Evolutionary conservation across 140 eudicot species (phyloP), one percentile per base, ranked within the genome.

Genomic region (Ambrosia hybrid): DNA sequence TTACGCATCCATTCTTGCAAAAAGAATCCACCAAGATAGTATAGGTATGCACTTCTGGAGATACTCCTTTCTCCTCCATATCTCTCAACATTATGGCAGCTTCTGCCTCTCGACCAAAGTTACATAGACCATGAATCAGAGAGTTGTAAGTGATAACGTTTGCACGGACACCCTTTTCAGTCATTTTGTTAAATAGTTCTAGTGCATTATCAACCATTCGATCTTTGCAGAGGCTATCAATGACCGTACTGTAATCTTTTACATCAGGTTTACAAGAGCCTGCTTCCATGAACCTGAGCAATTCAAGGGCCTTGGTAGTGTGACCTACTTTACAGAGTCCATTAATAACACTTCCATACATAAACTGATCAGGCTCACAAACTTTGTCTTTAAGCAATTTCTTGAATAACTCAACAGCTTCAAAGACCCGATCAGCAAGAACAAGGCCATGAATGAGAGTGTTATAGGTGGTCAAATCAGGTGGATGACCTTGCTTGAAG

Each of bases 261-360:
- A 68, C 56, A 6, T 0, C 0, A 0, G 80, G 79, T 74, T 52
- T 74, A 53, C 79, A 74, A 0, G 58, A 37, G 66, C 73, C 68
- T 6, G n/a, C 6, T 51, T 74, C 80, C 75, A 79, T 74, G 37
- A 34, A 30, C 9, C 52, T 60, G 11, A 79, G 67, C 43, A 79
- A 36, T 60, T 57, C 59, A 21, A 67, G 61, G 21, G 80, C 80
- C 52, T 4, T 60, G 37, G 0, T 75, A 43, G 71, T 73, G 53
- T 68, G 53, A 2, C 83, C 83, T 16, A 48, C 53, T 60, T 60
- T 73, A 65, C 76, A 79, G 0, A 79, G 73, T 8, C 76, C 83
- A 37, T 74, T 79, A 14, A 79, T 49, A 15, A 73, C 9, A 6
- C 39, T 73, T 11, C 83, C 79, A 39, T 67, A 79, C 52, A 58